Evolutionary conservation across 2,329 filamentous ascomycete genomes (phyloP).

Genomic region (Aaosphaeria pasadenensis): DNA sequence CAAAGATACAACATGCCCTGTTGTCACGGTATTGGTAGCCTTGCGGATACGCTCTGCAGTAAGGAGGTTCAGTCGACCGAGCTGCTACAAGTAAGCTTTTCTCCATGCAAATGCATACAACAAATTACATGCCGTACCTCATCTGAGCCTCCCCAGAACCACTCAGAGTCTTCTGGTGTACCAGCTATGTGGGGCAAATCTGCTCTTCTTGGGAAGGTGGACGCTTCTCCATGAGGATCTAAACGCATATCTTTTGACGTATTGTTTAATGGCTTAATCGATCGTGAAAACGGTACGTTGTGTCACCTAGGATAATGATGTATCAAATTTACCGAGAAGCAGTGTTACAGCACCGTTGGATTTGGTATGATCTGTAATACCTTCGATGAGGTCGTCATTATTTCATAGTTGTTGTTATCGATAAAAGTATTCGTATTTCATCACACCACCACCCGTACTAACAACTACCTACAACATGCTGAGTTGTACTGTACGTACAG

Average conservation of each 20-base stretch:
- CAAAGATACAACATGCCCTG: slow-evolving; percentile 53
- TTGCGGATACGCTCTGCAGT: slow-evolving; percentile 53
- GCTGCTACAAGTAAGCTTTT: slow-evolving; percentile 27
- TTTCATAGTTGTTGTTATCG: too few relatives aligned
- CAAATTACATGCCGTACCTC: slow-evolving; percentile 3
- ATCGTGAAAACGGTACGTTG: too few relatives aligned
- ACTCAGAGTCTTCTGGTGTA: slow-evolving; percentile 17
- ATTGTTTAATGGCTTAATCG: too few relatives aligned
- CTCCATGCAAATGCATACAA: not conserved
- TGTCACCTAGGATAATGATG: too few relatives aligned
- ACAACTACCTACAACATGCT: too few relatives aligned
- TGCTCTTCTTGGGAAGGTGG: slow-evolving; percentile 17
- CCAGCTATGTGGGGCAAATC: slow-evolving; percentile 17
- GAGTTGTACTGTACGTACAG: too few relatives aligned
- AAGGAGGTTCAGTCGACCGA: slow-evolving; percentile 61
- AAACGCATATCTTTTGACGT: slow-evolving; percentile 11
- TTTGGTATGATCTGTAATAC: too few relatives aligned
- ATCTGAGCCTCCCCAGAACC: slow-evolving; percentile 23
- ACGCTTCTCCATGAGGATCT: slow-evolving; percentile 13
- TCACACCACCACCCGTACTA: too few relatives aligned
- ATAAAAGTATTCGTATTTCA: too few relatives aligned
- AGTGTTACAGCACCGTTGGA: too few relatives aligned
- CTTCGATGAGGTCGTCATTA: too few relatives aligned
- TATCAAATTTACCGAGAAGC: too few relatives aligned
- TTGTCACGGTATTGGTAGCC: slow-evolving; percentile 51